Base-by-base conservation (phyloP, 1,139 yeast genomes). In the Dujonia santamariae region DNA sequence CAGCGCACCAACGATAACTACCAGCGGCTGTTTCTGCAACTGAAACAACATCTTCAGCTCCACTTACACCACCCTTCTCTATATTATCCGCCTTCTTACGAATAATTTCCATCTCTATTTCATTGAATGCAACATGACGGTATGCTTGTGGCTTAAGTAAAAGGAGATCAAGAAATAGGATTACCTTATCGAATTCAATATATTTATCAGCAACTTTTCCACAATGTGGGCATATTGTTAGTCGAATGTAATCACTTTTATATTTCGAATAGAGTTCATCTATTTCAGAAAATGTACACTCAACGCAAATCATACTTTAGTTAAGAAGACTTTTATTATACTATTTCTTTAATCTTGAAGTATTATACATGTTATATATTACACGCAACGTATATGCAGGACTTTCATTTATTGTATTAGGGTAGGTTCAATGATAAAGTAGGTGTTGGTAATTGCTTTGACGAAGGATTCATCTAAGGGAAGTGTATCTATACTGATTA, bases 261-360 rank as follows among this genome's bases (percentile, higher is more conserved):
- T 85, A 88, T 42, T 70, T 72, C 17, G 84, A 80, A 59, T 76
- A 90, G 27, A 90, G 71, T 2, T 82, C 68, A 12, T 68, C 64
- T 25, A 83, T 84, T 2, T 53, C 49, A 14, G 82, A 76, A 34
- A 71, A 64, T 14, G 79, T 75, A 57, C 98, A 92, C 56, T 88
- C 95, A 18, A 90, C 84, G 56, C 98, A 92, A 43, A 88, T 80
- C 96, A 90, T 87, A 26, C 28, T n/a, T n/a, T n/a, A n/a, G n/a
- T n/a, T n/a, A n/a, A n/a, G n/a, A n/a, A n/a, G n/a, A n/a, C n/a
- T n/a, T n/a, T n/a, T n/a, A n/a, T n/a, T n/a, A n/a, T n/a, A n/a
- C n/a, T n/a, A n/a, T n/a, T n/a, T n/a, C n/a, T n/a, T n/a, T n/a
- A n/a, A n/a, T n/a, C n/a, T n/a, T n/a, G n/a, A n/a, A n/a, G n/a